Conservation (phyloP, 2,329 filamentous ascomycete genomes). For the Talaromyces sp. region DNA sequence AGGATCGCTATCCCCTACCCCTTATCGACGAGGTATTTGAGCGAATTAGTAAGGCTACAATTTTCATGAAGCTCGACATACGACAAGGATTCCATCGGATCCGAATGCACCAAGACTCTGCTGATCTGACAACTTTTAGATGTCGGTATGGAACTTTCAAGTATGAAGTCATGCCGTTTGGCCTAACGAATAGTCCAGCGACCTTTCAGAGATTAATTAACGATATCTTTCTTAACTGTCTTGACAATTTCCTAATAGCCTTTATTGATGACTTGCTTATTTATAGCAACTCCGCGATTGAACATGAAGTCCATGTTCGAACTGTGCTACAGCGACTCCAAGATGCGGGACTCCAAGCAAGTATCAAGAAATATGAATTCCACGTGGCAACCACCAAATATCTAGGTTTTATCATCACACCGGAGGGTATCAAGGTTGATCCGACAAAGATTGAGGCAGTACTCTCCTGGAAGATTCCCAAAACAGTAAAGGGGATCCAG, state of each 20-base stretch:
- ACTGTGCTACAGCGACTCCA: background rate
- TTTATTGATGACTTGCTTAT: conserved; percentile 24
- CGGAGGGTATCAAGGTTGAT: conserved; percentile 6
- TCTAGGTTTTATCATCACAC: conserved; percentile 1
- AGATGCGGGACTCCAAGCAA: background rate
- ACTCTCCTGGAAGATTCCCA: background rate
- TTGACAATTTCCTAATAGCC: conserved; percentile 16
- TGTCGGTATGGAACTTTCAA: too few species aligned
- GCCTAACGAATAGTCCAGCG: conserved; percentile 20
- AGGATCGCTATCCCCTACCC: conserved; percentile 27
- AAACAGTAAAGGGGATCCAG: background rate
- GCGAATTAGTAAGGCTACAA: conserved; percentile 19
- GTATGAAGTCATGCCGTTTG: conserved; percentile 30
- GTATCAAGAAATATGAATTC: conserved; percentile 9
- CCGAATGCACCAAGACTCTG: background rate
- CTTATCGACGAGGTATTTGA: conserved; percentile 26
- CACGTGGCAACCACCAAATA: background rate
- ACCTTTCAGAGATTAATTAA: conserved; percentile 21
- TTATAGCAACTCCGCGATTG: conserved; percentile 3
- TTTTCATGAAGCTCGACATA: conserved; percentile 28
- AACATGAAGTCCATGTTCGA: background rate
- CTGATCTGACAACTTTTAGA: conserved; percentile 18
- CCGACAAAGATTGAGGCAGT: background rate
- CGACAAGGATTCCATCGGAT: conserved; percentile 17
- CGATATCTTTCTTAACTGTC: background rate